Conservation (phyloP, 202 grass and related monocot genomes). For the Schoenoplectus tabernaemontani region DNA sequence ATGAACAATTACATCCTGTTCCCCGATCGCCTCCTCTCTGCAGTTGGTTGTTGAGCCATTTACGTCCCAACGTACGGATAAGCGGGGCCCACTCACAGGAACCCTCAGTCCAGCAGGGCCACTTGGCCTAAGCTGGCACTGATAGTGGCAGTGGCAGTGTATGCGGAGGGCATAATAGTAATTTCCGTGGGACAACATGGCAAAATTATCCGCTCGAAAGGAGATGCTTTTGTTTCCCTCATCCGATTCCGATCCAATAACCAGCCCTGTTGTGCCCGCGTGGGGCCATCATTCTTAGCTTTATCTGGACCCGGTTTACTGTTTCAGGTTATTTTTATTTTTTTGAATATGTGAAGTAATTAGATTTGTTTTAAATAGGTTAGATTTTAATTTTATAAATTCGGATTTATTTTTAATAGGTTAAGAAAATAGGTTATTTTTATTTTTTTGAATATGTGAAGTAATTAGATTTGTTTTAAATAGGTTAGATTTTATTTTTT, state of each 20-base stretch:
- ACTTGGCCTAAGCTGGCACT: background rate
- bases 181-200: background rate
- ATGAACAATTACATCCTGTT: background rate
- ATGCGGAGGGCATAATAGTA: background rate
- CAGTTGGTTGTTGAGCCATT: constrained; percentile 27
- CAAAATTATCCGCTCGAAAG: constrained; percentile 6
- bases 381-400: no score
- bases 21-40: background rate
- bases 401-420: no score
- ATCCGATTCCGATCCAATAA: constrained; percentile 17
- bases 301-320: no score
- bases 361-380: no score
- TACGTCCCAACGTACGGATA: constrained; percentile 12
- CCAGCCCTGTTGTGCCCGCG: background rate
- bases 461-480: no score
- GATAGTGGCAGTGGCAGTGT: background rate
- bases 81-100: background rate
- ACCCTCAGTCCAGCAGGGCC: background rate
- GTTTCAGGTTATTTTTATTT: no score
- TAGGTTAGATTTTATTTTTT: no score
- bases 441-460: no score
- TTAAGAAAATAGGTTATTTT: no score
- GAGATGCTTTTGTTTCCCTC: background rate
- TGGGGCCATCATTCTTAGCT: no score
- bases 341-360: no score